Base-by-base conservation (phyloP, 306 rosid species). In the Comarum palustre region DNA sequence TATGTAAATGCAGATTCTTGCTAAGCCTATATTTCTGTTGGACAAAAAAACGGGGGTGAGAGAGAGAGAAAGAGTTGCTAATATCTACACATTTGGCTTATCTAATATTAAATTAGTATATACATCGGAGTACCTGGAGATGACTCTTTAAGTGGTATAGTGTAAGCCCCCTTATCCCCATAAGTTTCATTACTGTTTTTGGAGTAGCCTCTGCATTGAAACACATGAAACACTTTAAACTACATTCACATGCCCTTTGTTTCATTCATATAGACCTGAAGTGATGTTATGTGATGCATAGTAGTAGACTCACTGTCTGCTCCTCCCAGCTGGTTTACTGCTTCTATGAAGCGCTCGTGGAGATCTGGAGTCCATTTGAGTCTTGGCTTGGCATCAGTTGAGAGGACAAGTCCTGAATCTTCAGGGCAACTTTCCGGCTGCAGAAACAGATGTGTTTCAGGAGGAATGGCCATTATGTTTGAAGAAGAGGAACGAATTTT, bases 341-440 rank as follows among this genome's bases (percentile, higher is more conserved):
- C 98, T 71, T 92, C 95, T 4, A 90, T 85, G 74, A 92, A 92
- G 19, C 95, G 86, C 66, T 90, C 86, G 11, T 92, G 98, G 68
- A 92, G 94, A 77, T 92, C 98, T 0, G 86, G 83, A 4, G 98
- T 90, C 98, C 98, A 92, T 82, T 92, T 92, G 5, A 92, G 84
- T 73, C 98, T 82, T 3, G 98, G 98, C 77, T 92, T 92, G 58
- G 98, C 95, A 70, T 92, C 96, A 8, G 95, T 92, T 46, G 96
- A 90, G 48, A 92, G 96, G 71, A 90, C 94, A 51, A 90, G 89
- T 15, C 96, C 92, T 14, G 92, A 86, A 68, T 92, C 97, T 45
- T 82, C 85, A 39, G 86, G 75, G n/a, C 87, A 90, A 78, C 73
- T 85, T 39, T 87, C 90, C 10, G 25, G 58, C 71, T 87, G 93